These are phyloP conservation scores for Luffa aegyptiaca DNA, from an alignment of 306 rosid species.

Conservation along the genomic window DNA sequence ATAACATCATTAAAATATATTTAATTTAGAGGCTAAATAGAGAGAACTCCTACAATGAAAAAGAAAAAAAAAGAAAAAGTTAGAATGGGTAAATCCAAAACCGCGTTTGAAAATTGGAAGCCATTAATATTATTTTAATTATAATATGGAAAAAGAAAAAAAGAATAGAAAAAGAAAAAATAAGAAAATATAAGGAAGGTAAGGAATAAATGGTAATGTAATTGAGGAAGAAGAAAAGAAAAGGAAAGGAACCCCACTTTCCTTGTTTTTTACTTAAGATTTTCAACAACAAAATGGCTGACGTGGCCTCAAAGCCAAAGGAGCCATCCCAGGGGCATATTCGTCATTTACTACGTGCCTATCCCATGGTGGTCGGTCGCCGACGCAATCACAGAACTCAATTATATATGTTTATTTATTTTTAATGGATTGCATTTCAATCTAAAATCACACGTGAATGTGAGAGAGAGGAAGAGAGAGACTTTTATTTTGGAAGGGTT, in stretches of 20 bases:
- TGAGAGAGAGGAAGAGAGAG: not conserved
- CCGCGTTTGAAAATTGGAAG: not conserved
- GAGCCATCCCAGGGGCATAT: not conserved
- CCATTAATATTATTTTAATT: not conserved
- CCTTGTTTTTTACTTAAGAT: not conserved
- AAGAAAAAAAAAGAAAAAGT: no score
- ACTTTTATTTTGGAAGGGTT: no score
- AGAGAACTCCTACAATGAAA: no score
- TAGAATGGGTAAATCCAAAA: no score
- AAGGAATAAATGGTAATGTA: not conserved
- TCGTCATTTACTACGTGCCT: not conserved
- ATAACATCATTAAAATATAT: no score
- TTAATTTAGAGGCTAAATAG: no score
- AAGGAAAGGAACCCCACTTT: not conserved
- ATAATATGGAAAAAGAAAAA: no score
- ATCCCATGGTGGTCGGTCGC: not conserved
- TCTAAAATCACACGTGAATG: not conserved
- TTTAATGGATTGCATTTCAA: not conserved
- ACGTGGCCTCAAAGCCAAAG: not conserved
- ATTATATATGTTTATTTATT: not conserved
- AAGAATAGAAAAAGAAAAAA: not conserved
- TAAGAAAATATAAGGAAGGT: not conserved
- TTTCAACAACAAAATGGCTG: not conserved
- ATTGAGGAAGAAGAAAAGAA: not conserved
- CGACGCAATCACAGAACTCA: not conserved